phyloP scores from a whole-genome alignment of 305 asterid genomes.

The Ruellia speciosa region DNA sequence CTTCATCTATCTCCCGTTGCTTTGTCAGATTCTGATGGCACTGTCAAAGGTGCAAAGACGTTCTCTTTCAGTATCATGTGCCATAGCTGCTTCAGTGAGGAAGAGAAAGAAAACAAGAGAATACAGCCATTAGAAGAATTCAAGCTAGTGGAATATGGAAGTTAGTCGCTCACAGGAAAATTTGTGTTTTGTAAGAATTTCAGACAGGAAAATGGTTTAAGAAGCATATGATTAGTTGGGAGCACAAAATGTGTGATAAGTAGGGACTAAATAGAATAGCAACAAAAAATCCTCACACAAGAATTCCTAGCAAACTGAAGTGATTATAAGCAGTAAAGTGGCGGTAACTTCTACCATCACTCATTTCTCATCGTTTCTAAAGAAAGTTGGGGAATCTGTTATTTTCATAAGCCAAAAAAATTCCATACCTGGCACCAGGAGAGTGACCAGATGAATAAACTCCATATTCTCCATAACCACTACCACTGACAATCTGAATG shows the following conservation, averaged over 20 bases:
- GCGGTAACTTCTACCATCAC: not conserved
- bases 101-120: slow-evolving; percentile 21
- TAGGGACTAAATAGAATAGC: no score
- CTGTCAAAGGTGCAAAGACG: slow-evolving; percentile 18
- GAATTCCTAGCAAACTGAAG: no score
- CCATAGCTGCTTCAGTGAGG: slow-evolving; percentile 34
- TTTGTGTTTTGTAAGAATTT: no score
- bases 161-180: no score
- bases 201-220: no score
- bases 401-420: not conserved
- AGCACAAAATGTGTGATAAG: no score
- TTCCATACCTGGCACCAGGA: slow-evolving; percentile 38
- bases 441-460: slow-evolving; percentile 40
- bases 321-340: not conserved
- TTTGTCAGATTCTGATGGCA: slow-evolving; percentile 28
- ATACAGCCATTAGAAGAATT: not conserved
- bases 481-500: slow-evolving; percentile 44
- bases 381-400: not conserved
- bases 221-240: no score
- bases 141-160: no score
- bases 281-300: no score
- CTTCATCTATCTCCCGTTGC: slow-evolving; percentile 38
- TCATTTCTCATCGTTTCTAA: no score
- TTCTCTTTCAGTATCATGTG: slow-evolving; percentile 32
- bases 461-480: slow-evolving; percentile 42